Percentiles rank a stretch among this genome's conserved stretches.
These are phyloP conservation scores for Nyssa sinensis DNA, from an alignment of 148 eudicot species.

Conservation along the genomic window DNA sequence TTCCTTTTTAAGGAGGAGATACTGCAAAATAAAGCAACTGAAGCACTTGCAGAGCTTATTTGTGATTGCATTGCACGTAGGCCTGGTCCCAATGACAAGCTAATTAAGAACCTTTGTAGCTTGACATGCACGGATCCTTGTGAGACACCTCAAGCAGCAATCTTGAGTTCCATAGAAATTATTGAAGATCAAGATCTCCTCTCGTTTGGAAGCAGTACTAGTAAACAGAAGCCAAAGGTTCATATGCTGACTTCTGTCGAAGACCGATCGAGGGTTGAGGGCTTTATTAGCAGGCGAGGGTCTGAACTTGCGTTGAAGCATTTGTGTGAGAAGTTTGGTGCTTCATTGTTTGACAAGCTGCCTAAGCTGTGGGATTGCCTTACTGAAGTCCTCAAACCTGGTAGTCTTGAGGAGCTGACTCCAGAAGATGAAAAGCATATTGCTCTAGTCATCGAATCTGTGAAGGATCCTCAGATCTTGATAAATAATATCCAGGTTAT, in stretches of 20 bases:
- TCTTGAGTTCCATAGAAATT: slow-evolving; percentile 65
- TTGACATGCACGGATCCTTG: slow-evolving; percentile 84
- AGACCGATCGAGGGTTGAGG: slow-evolving; percentile 85
- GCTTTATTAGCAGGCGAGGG: slow-evolving; percentile 88
- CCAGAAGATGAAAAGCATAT: slow-evolving; percentile 45
- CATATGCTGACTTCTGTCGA: slow-evolving; percentile 55
- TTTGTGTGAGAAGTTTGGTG: slow-evolving; percentile 79
- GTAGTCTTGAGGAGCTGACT: slow-evolving; percentile 36
- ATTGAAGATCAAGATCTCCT: slow-evolving; percentile 87
- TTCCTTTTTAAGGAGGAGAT: slow-evolving; percentile 69
- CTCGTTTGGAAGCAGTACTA: slow-evolving; percentile 43
- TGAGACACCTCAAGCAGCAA: slow-evolving; percentile 92
- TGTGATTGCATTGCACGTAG: slow-evolving; percentile 70
- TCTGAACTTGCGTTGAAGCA: slow-evolving; percentile 92
- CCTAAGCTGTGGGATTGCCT: slow-evolving; percentile 98
- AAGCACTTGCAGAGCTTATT: slow-evolving; percentile 92
- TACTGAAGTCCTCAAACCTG: slow-evolving; percentile 85
- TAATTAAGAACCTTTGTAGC: slow-evolving; percentile 83
- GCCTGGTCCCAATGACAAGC: slow-evolving; percentile 94
- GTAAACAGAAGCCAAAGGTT: slow-evolving; percentile 64
- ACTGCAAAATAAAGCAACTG: slow-evolving; percentile 89
- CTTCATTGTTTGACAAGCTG: slow-evolving; percentile 71
- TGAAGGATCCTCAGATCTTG: slow-evolving; percentile 78
- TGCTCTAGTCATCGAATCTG: slow-evolving; percentile 49
- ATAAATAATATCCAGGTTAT: slow-evolving; percentile 83